Evolutionary conservation across 768 basidiomycete genomes (phyloP).

Genomic region (Naganishia vaughanmartiniae): DNA sequence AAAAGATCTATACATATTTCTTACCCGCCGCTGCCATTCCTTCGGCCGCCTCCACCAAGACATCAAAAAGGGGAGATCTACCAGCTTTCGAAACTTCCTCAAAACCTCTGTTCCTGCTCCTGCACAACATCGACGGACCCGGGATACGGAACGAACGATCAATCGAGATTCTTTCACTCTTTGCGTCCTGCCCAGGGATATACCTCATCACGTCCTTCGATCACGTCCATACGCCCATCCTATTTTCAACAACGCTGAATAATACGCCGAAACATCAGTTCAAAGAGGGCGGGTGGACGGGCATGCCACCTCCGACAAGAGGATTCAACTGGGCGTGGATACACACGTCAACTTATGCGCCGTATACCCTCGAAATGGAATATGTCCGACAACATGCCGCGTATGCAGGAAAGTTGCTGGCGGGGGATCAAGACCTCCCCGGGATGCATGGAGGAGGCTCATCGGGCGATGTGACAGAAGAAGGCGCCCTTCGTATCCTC

Average conservation of each 20-base stretch:
- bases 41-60: slow-evolving; percentile 28
- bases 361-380: slow-evolving; percentile 74
- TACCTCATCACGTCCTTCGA: slow-evolving; percentile 83
- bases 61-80: neutral
- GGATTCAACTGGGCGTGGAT: slow-evolving; percentile 61
- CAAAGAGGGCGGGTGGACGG: slow-evolving; percentile 54
- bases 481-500: slow-evolving; percentile 74
- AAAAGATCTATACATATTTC: slow-evolving; percentile 67
- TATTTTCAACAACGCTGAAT: slow-evolving; percentile 64
- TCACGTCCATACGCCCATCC: slow-evolving; percentile 74
- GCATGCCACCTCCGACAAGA: slow-evolving; percentile 37
- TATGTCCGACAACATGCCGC: slow-evolving; percentile 37
- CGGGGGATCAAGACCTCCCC: slow-evolving; percentile 48
- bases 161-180: slow-evolving; percentile 66
- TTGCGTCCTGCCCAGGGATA: slow-evolving; percentile 71
- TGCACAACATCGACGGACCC: slow-evolving; percentile 85
- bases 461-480: slow-evolving; percentile 58
- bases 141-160: slow-evolving; percentile 65
- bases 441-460: slow-evolving; percentile 45
- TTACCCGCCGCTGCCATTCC: slow-evolving; percentile 39
- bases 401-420: slow-evolving; percentile 46
- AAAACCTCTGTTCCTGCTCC: slow-evolving; percentile 67
- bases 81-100: slow-evolving; percentile 47
- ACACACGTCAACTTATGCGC: slow-evolving; percentile 77
- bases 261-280: slow-evolving; percentile 39